These are phyloP conservation scores for Phytophthora niederhauseri DNA, from an alignment of 352 stramenopile species.

Conservation along the genomic window DNA sequence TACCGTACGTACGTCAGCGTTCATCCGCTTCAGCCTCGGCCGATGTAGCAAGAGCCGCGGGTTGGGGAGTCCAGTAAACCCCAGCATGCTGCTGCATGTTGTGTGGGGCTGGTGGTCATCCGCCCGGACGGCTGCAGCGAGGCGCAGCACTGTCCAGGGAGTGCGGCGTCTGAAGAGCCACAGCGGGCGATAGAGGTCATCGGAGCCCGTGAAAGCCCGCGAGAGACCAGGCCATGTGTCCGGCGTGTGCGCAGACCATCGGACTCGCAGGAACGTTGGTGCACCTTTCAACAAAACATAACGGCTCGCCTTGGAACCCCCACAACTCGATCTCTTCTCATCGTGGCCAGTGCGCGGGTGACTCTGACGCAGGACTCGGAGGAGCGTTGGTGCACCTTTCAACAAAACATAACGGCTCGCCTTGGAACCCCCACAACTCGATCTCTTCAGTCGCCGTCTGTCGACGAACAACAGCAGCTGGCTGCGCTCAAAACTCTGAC, in stretches of 20 bases:
- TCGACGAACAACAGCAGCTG: slow-evolving; percentile 14
- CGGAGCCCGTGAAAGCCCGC: slow-evolving; percentile 14
- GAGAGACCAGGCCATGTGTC: slow-evolving; percentile 3
- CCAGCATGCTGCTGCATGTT: slow-evolving; percentile 4
- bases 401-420: neutral
- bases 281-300: no score
- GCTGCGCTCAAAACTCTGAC: neutral
- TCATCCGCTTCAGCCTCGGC: neutral
- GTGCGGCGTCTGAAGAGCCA: neutral
- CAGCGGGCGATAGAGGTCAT: slow-evolving; percentile 10
- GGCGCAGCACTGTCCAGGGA: slow-evolving; percentile 8
- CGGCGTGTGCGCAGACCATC: neutral
- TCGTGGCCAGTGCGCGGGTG: slow-evolving; percentile 1
- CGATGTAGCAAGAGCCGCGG: slow-evolving; percentile 8
- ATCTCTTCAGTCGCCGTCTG: neutral
- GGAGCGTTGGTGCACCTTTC: neutral
- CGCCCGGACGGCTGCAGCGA: slow-evolving; percentile 3
- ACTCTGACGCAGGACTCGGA: neutral
- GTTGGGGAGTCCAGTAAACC: slow-evolving; percentile 35
- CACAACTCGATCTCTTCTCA: no score
- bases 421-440: neutral
- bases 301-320: no score
- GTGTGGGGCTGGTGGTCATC: slow-evolving; percentile 10
- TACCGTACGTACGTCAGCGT: slow-evolving; percentile 8
- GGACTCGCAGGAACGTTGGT: neutral